These are phyloP conservation scores for Delitschia confertaspora DNA, from an alignment of 495 filamentous ascomycete species.

Conservation along the genomic window DNA sequence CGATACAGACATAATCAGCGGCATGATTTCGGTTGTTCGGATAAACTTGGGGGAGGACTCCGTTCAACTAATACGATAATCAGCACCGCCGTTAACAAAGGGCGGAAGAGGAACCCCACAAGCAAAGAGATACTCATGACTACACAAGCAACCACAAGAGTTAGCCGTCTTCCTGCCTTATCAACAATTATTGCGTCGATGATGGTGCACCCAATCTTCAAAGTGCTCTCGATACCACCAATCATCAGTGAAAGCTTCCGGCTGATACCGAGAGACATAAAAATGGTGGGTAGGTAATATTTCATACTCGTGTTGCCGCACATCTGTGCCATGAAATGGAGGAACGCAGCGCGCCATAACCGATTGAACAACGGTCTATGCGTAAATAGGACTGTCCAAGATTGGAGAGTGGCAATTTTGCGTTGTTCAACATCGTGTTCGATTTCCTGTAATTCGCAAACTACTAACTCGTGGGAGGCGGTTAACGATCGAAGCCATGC, in stretches of 20 bases:
- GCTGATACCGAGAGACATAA: slow-evolving; percentile 40
- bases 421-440: slow-evolving; percentile 16
- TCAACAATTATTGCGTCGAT: slow-evolving; percentile 46
- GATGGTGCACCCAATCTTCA: slow-evolving; percentile 45
- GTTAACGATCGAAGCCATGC: slow-evolving; percentile 36
- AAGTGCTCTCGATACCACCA: slow-evolving; percentile 43
- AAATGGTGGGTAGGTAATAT: slow-evolving; percentile 45
- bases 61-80: slow-evolving; percentile 51
- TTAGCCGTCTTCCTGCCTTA: slow-evolving; percentile 38
- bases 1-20: slow-evolving; percentile 45
- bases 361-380: slow-evolving; percentile 23
- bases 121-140: slow-evolving; percentile 43
- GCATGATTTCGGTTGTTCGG: slow-evolving; percentile 42
- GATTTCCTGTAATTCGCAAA: slow-evolving; percentile 17
- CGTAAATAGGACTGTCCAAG: slow-evolving; percentile 23
- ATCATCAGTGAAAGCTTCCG: slow-evolving; percentile 40
- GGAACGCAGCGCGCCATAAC: slow-evolving; percentile 35
- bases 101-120: slow-evolving; percentile 28
- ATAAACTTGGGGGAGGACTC: slow-evolving; percentile 42
- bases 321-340: slow-evolving; percentile 49
- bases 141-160: slow-evolving; percentile 37
- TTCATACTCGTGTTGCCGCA: slow-evolving; percentile 49
- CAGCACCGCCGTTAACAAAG: too few relatives aligned
- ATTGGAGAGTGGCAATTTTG: slow-evolving; percentile 5
- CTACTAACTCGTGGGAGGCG: slow-evolving; percentile 6